phyloP scores from a whole-genome alignment of 441 rosid species.

The Croton setiger region DNA sequence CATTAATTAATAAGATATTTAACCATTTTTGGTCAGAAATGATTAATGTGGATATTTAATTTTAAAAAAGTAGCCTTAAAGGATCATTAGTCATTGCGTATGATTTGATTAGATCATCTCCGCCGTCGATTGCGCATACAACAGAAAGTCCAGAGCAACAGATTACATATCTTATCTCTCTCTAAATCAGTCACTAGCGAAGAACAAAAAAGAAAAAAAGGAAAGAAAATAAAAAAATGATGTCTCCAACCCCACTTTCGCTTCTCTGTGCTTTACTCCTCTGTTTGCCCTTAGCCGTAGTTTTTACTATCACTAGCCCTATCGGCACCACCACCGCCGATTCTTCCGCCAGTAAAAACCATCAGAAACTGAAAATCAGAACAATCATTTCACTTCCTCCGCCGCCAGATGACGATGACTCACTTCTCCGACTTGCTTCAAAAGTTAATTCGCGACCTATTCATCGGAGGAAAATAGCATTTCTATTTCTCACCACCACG shows the following conservation, averaged over 20 bases:
- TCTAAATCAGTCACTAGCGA: neutral
- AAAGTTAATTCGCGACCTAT: slow-evolving; percentile 35
- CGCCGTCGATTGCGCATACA: neutral
- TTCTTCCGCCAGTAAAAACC: too few species aligned
- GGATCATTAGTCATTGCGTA: too few species aligned
- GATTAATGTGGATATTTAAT: too few species aligned
- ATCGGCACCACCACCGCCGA: slow-evolving; percentile 23
- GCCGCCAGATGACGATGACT: slow-evolving; percentile 35
- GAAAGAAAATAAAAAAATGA: slow-evolving; percentile 28
- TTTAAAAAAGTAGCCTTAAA: too few species aligned
- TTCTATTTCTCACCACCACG: slow-evolving; percentile 57
- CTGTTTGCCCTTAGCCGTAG: slow-evolving; percentile 50
- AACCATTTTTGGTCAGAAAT: too few species aligned
- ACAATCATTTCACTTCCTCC: slow-evolving; percentile 14
- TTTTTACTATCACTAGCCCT: slow-evolving; percentile 40
- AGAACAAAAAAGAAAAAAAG: neutral
- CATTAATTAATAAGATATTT: too few species aligned
- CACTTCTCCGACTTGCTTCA: slow-evolving; percentile 43
- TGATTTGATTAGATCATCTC: neutral
- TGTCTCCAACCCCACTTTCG: slow-evolving; percentile 52
- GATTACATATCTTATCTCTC: neutral
- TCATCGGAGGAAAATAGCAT: slow-evolving; percentile 53
- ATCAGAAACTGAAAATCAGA: too few species aligned
- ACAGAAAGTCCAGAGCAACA: too few species aligned
- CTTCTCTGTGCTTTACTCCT: slow-evolving; percentile 57